Base-by-base conservation (phyloP, 495 filamentous ascomycete species). In the Oidiodendron maius region DNA sequence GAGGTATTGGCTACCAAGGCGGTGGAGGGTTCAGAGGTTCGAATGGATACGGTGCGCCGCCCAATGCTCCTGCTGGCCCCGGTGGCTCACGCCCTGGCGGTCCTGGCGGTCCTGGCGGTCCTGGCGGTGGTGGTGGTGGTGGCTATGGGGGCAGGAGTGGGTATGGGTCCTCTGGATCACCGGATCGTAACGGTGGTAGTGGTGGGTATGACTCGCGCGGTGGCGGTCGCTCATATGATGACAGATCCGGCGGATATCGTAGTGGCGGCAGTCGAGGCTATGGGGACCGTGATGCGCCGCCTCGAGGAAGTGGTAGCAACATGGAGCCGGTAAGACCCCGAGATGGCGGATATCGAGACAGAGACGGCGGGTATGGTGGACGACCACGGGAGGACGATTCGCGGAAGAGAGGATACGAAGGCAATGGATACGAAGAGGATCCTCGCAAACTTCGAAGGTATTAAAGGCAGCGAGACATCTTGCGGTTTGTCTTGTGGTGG, bases 21-120 rank as follows among this genome's bases (percentile, higher is more conserved):
- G 74, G 76, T 15, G 74, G 77, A 39, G 76, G 72, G 46, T 63
- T 59, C 51, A 60, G 60, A 17, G 69, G 70, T 44, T 65, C 61
- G 28, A 69, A 64, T 23, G 64, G 66, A 18, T 69, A 65, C 44
- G 66, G 64, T 40, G 71, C 86, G 41, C 86, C 54, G 44, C 81
- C 84, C 22, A 88, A 89, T 61, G 87, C 87, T 25, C 87, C 87
- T 18, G 83, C 84, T 52, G 87, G 87, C 24, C 87, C 86, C n/a
- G 80, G 86, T 47, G 82, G 79, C 58, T 76, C 74, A 52, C 69
- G 76, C 34, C 72, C 72, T 51, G 77, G 75, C 2, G 52, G 35
- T 48, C 72, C 70, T 39, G 72, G 69, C 32, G 55, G 61, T n/a
- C 87, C 86, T n/a, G 80, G 86, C 46, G 82, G 79, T 59, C 76